phyloP scores from a whole-genome alignment of 306 rosid species.

The Quercus robur region DNA sequence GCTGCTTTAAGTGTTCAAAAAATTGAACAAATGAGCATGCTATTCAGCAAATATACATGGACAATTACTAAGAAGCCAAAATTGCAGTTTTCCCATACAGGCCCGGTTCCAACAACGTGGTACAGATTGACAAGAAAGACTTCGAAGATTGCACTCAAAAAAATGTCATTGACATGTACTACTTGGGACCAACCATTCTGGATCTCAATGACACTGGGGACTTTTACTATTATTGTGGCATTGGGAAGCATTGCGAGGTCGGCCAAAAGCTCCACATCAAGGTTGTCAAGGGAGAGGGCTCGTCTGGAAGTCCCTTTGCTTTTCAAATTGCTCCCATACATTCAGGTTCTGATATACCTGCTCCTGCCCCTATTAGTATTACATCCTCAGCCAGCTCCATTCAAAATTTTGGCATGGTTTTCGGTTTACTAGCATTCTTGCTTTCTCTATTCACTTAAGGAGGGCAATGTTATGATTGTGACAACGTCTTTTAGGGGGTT shows the following conservation, averaged over 20 bases:
- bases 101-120: constrained; percentile 41
- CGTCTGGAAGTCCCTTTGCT: constrained; percentile 17
- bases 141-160: constrained; percentile 30
- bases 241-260: constrained; percentile 70
- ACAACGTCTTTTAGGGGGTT: neutral
- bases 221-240: constrained; percentile 45
- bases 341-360: too few relatives aligned
- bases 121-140: constrained; percentile 36
- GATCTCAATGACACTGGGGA: constrained; percentile 40
- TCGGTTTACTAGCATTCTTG: constrained; percentile 12
- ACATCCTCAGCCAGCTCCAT: neutral
- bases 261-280: constrained; percentile 64
- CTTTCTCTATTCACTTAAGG: constrained; percentile 19
- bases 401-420: constrained; percentile 15
- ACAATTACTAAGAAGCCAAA: neutral
- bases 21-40: too few relatives aligned
- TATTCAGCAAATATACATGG: neutral
- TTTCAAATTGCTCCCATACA: constrained; percentile 8
- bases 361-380: neutral
- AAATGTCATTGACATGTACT: constrained; percentile 19
- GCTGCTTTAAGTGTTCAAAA: too few relatives aligned
- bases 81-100: constrained; percentile 56
- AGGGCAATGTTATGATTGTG: neutral
- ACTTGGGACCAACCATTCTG: constrained; percentile 39
- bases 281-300: constrained; percentile 22